Evolutionary conservation across 257 asterid species (phyloP).

Genomic region (Scutellaria minor): DNA sequence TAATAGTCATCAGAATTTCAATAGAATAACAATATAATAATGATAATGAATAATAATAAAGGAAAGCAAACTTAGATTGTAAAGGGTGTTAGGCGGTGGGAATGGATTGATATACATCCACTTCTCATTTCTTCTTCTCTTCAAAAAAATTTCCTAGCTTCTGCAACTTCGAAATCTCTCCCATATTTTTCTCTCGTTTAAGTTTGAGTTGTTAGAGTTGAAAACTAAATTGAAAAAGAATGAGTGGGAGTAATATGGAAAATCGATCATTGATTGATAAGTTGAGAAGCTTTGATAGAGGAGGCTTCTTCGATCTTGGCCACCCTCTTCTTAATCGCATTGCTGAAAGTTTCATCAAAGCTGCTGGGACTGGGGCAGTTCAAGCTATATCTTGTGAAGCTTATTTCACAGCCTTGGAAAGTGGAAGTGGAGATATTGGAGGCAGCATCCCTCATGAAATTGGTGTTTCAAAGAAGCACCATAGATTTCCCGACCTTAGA

Average conservation of each 20-base stretch:
- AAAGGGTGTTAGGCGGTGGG: no score
- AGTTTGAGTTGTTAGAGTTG: no score
- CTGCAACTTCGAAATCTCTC: no score
- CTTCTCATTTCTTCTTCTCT: no score
- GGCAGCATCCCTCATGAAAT: conserved; percentile 50
- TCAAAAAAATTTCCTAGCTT: no score
- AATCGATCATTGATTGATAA: conserved; percentile 72
- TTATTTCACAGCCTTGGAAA: conserved; percentile 69
- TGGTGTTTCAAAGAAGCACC: conserved; percentile 57
- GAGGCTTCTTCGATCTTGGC: conserved; percentile 76
- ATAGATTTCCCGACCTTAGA: conserved; percentile 66
- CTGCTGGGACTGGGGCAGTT: conserved; percentile 91
- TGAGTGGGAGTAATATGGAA: conserved; percentile 68
- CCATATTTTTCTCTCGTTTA: no score
- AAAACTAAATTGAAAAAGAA: conserved; percentile 26
- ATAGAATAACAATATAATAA: no score
- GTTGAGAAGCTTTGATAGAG: conserved; percentile 65
- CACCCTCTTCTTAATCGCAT: conserved; percentile 93
- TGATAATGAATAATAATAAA: no score
- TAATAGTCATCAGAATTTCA: no score
- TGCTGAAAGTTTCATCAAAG: conserved; percentile 78
- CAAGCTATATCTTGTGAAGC: conserved; percentile 91
- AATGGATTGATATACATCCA: no score
- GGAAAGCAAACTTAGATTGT: no score
- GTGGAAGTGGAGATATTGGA: conserved; percentile 55